Evolutionary conservation across 1,284 basidiomycete genomes (phyloP), one percentile per base, ranked within the genome.

Genomic region (Austroboletus niveus): DNA sequence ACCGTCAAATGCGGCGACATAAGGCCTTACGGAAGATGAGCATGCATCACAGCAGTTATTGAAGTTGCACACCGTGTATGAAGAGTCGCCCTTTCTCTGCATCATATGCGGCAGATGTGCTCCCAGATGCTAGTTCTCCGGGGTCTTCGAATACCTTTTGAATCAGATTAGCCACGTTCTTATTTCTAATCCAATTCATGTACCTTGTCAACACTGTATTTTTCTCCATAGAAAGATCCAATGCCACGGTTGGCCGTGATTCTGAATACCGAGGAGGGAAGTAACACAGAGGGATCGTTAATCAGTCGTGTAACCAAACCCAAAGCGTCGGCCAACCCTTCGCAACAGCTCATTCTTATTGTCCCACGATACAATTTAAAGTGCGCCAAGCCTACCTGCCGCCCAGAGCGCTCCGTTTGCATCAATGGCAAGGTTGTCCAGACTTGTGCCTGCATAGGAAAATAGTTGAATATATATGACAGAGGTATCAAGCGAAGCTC

Each of bases 111-210:
- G 68, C 81, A 2, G 76, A 71, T 1, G 85, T 87, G 35, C 72
- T 66, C 12, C 76, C 80, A n/a, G 76, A 75, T 8, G 75, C 77
- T 22, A 84, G 49, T 11, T 60, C 66, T 8, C 85, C 85, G 57
- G 81, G 72, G 62, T 87, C 82, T 65, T 86, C 83, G 51, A 86
- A 83, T n/a, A 77, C 68, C 82, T 84, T 54, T 41, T 12, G 27
- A 31, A 42, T 42, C 31, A 42, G 48, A 51, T 57, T 42, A 62
- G 51, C 14, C 10, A 12, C 10, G 31, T 36, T 43, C 27, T 14
- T 38, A 42, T 32, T n/a, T 39, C 30, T 12, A 36, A 32, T 10
- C 46, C 31, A 42, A 35, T 40, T 27, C 15, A 55, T 63, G 24
- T 57, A 82, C 83, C 75, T 79, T 85, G 49, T 82, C 77, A n/a